Evolutionary conservation across 2,329 filamentous ascomycete species (phyloP), one percentile per base, ranked within the genome.

Genomic region (Samsoniella hepiali): DNA sequence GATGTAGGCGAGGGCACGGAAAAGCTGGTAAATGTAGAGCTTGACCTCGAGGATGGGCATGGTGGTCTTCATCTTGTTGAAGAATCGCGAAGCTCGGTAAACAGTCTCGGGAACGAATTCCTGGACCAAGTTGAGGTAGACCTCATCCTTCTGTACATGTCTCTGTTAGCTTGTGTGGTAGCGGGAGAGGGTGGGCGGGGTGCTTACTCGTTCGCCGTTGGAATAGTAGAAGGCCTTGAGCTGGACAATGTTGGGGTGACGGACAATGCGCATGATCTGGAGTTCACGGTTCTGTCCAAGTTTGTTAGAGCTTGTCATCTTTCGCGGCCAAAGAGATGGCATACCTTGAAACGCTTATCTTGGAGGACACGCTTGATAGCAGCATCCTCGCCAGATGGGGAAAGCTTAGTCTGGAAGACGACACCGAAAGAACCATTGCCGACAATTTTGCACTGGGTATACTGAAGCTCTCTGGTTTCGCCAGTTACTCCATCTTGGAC

Each of bases 201-300:
- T 58, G 70, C 81, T 77, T 87, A 99, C 95, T 78, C 95, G 88
- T 78, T 99, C 95, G 74, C 95, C 95, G 75, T 98, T 99, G 71
- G 94, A 97, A 81, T 98, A 99, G 81, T 97, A 99, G 81, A 99
- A 99, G 60, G 95, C 95, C 82, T 99, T 99, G 68, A 99, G 84
- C 78, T 98, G 93, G 65, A 99, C 95, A 72, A 99, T 98, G 79
- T 99, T 99, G 63, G 95, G 95, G 77, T 99, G 95, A 74, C 94
- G 89, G 73, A 99, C 95, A 75, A 99, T 99, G 75, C 95, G 91
- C 95, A 99, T 99, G 76, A 99, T 99, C 78, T 99, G 95, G 70
- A 99, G 85, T 77, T 99, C 95, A 79, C 95, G 93, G 76, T 99
- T 99, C 95, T 99, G 75, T 44, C 29, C n/a, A 7, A 9, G 13